Evolutionary conservation across 177 flowering plant species (phyloP).

Genomic region (Telopea speciosissima): DNA sequence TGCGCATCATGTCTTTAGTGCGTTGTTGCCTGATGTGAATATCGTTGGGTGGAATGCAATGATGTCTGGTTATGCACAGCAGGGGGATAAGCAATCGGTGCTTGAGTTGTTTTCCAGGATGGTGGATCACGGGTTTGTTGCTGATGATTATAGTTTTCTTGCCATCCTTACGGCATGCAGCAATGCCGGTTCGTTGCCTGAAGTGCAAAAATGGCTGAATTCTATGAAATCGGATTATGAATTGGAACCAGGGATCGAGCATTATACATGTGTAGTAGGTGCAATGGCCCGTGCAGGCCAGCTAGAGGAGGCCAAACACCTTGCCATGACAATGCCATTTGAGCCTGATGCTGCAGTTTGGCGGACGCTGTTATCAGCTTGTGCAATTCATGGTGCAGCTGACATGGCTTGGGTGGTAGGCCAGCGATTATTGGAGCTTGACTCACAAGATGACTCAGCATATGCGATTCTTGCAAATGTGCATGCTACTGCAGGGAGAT

Average conservation of each 20-base stretch:
- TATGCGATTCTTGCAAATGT: slow-evolving; percentile 59
- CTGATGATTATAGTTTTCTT: slow-evolving; percentile 65
- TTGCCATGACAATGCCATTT: slow-evolving; percentile 57
- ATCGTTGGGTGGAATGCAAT: slow-evolving; percentile 61
- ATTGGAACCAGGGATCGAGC: slow-evolving; percentile 58
- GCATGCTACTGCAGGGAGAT: slow-evolving; percentile 38
- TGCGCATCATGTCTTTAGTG: slow-evolving; percentile 55
- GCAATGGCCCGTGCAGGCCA: slow-evolving; percentile 57
- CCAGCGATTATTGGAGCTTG: slow-evolving; percentile 31
- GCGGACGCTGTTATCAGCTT: slow-evolving; percentile 47
- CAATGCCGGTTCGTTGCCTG: slow-evolving; percentile 46
- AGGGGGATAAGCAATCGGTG: slow-evolving; percentile 42
- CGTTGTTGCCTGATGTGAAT: slow-evolving; percentile 28
- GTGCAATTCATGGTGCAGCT: slow-evolving; percentile 33
- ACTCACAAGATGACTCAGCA: slow-evolving; percentile 58
- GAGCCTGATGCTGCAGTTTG: slow-evolving; percentile 67
- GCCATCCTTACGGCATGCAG: slow-evolving; percentile 49
- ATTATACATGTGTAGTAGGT: slow-evolving; percentile 64
- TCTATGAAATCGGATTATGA: slow-evolving; percentile 42
- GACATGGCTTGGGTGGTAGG: slow-evolving; percentile 39
- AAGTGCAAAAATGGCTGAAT: slow-evolving; percentile 43
- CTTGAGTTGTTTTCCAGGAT: slow-evolving; percentile 39
- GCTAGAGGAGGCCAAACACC: slow-evolving; percentile 45
- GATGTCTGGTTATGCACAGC: slow-evolving; percentile 72
- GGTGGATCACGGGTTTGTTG: slow-evolving; percentile 29